phyloP scores from a whole-genome alignment of 805 yeast genomes.

The Candida bentonensis region DNA sequence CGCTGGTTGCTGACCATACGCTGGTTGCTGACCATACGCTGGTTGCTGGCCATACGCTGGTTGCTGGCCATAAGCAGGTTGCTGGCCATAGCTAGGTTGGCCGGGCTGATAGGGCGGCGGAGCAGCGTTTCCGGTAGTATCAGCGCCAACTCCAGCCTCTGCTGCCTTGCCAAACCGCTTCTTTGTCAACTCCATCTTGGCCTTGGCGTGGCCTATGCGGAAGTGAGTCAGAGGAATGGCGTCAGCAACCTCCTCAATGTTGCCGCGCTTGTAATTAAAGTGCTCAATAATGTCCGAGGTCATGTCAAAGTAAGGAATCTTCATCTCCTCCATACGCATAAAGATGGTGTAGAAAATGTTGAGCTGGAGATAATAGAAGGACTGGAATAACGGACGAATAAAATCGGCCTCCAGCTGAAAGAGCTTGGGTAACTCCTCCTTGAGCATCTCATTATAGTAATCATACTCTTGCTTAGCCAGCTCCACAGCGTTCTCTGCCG shows the following conservation, averaged over 20 bases:
- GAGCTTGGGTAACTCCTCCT: slow-evolving; percentile 74
- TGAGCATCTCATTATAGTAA: slow-evolving; percentile 89
- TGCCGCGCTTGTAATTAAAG: slow-evolving; percentile 70
- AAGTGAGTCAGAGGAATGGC: slow-evolving; percentile 83
- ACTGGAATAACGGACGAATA: slow-evolving; percentile 84
- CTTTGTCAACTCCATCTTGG: slow-evolving; percentile 70
- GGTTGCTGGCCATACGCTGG: slow-evolving; percentile 19
- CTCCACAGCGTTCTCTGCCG: slow-evolving; percentile 77
- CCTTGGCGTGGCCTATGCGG: slow-evolving; percentile 76
- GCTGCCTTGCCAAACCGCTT: slow-evolving; percentile 38
- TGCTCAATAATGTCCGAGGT: slow-evolving; percentile 72
- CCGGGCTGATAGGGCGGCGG: slow-evolving; percentile 18
- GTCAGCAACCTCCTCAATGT: slow-evolving; percentile 80
- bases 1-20: slow-evolving; percentile 19
- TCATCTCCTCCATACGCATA: slow-evolving; percentile 86
- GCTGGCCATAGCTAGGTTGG: slow-evolving; percentile 19
- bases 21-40: slow-evolving; percentile 20
- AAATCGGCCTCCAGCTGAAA: slow-evolving; percentile 84
- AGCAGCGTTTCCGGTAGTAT: slow-evolving; percentile 19
- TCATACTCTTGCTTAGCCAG: slow-evolving; percentile 92
- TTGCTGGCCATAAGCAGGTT: slow-evolving; percentile 18
- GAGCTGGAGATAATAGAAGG: slow-evolving; percentile 94
- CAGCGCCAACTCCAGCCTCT: slow-evolving; percentile 27
- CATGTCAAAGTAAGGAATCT: slow-evolving; percentile 90
- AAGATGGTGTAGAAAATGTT: slow-evolving; percentile 90